Percentiles rank a stretch among this genome's conserved stretches.
Conservation (phyloP, 345 rosid genomes). For the Melaleuca quinquenervia region DNA sequence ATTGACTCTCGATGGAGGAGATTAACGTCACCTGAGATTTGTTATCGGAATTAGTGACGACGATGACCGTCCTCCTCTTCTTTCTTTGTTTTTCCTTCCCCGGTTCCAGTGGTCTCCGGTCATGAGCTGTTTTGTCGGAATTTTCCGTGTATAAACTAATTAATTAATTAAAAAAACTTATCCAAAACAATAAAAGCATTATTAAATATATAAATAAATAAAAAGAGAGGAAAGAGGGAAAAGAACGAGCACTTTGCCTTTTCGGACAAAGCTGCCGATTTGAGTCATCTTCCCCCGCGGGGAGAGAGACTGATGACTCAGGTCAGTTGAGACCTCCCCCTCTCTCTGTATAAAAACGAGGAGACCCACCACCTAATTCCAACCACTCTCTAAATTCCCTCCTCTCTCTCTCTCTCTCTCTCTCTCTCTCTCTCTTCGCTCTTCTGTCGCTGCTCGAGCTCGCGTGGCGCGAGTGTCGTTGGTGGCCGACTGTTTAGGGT, state of each 20-base stretch:
- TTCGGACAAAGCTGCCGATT: slow-evolving; percentile 5
- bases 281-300: neutral
- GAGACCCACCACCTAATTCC: slow-evolving; percentile 2
- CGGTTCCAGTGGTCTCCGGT: neutral
- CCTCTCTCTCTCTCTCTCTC: neutral
- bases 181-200: neutral
- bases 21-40: neutral
- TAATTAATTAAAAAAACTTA: neutral
- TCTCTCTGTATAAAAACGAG: neutral
- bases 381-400: neutral
- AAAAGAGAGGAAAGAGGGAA: neutral
- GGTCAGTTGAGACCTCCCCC: neutral
- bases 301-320: neutral
- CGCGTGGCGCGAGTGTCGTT: neutral
- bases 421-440: neutral
- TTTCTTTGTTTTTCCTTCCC: accelerated
- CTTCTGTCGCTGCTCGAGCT: neutral
- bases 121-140: neutral
- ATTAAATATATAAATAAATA: neutral
- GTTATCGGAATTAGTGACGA: neutral
- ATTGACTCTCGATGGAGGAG: neutral
- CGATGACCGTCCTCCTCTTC: neutral
- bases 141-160: neutral
- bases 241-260: neutral
- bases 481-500: slow-evolving; percentile 1